Percentiles rank a stretch among this genome's conserved stretches.
These are phyloP conservation scores for Picochlorum sp. DNA, from an alignment of 139 green algal genomes.

Conservation along the genomic window DNA sequence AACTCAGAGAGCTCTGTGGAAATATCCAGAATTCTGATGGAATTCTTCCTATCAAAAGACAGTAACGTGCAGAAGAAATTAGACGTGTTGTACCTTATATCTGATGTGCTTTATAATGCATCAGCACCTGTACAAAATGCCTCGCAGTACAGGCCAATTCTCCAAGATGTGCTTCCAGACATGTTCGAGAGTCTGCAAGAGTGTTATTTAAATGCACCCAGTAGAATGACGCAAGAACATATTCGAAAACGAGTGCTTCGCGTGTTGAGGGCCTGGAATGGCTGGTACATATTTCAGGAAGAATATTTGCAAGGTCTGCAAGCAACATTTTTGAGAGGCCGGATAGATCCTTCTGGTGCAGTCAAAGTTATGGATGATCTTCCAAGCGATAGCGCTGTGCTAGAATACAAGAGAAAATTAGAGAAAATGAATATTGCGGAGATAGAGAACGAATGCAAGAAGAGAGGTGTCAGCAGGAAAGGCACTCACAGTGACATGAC, in stretches of 20 bases:
- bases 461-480: conserved; percentile 42
- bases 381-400: not conserved
- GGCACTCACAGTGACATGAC: conserved; percentile 33
- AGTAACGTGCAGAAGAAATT: conserved; percentile 78
- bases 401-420: conserved; percentile 25
- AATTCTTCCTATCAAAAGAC: conserved; percentile 76
- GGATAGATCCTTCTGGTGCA: not conserved
- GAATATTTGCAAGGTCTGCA: conserved; percentile 84
- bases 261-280: conserved; percentile 74
- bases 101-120: conserved; percentile 92
- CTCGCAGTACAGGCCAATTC: conserved; percentile 54
- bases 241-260: conserved; percentile 59
- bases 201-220: conserved; percentile 29
- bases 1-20: conserved; percentile 67
- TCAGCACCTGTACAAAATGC: conserved; percentile 82
- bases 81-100: conserved; percentile 79
- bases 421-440: conserved; percentile 43
- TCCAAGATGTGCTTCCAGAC: conserved; percentile 74
- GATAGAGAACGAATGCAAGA: conserved; percentile 52
- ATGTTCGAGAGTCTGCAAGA: conserved; percentile 70
- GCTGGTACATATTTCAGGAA: conserved; percentile 79
- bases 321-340: conserved; percentile 51
- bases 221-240: conserved; percentile 60
- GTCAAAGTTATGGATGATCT: not conserved
- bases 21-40: conserved; percentile 72